Evolutionary conservation across 805 yeast species (phyloP).

Genomic region (Pichia paraexigua): DNA sequence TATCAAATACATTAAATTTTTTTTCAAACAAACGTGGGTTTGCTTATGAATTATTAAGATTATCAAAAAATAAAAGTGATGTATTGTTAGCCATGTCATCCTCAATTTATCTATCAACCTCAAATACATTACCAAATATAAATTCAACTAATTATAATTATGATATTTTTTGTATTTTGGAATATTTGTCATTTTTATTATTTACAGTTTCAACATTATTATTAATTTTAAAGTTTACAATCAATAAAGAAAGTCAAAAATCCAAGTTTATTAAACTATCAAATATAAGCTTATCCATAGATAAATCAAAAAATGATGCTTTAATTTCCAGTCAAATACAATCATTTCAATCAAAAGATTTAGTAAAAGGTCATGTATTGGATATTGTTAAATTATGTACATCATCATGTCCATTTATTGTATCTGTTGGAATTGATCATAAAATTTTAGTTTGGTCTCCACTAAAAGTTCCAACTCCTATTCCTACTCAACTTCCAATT

Average conservation of each 20-base stretch:
- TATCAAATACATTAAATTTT: constrained; percentile 15
- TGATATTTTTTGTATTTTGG: constrained; percentile 46
- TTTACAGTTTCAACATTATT: constrained; percentile 45
- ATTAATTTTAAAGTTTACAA: constrained; percentile 34
- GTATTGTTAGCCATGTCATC: not conserved
- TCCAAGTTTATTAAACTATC: constrained; percentile 4
- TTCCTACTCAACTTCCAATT: constrained; percentile 37
- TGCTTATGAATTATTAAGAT: constrained; percentile 20
- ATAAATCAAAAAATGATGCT: not conserved
- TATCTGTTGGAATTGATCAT: constrained; percentile 69
- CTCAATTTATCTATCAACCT: not conserved
- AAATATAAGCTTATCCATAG: not conserved
- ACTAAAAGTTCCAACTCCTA: constrained; percentile 37
- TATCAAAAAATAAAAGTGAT: not conserved
- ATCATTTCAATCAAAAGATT: constrained; percentile 31
- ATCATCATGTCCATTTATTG: constrained; percentile 55
- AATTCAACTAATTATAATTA: constrained; percentile 30
- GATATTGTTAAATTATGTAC: constrained; percentile 59
- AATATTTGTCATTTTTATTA: constrained; percentile 42
- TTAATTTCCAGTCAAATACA: not conserved
- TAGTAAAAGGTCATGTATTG: constrained; percentile 44
- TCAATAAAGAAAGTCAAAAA: constrained; percentile 20
- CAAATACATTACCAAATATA: constrained; percentile 12
- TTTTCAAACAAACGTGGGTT: constrained; percentile 25
- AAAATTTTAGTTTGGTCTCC: constrained; percentile 71